A percentile compares a stretch with the other conserved stretches of the same genome.
phyloP scores from a whole-genome alignment of 179 eudicot species.

The Silene noctiflora region DNA sequence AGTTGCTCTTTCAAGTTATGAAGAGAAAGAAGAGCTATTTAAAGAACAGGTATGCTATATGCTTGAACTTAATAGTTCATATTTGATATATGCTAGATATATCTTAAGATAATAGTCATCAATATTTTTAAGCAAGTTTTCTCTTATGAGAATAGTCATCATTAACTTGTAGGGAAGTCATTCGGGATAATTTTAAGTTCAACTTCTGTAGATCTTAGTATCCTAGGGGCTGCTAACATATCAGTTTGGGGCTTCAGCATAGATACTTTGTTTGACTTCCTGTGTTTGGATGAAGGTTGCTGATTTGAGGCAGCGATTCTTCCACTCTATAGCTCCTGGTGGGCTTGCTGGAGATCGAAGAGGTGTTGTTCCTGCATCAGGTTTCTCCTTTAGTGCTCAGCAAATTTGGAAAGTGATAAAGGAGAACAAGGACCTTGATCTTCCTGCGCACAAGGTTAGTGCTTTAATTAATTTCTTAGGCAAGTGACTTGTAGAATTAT shows the following conservation, averaged over 20 bases:
- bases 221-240: conserved; percentile 29
- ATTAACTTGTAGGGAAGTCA: not conserved
- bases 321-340: conserved; percentile 95
- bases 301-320: conserved; percentile 72
- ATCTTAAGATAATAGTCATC: conserved; percentile 1
- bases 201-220: not conserved
- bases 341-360: conserved; percentile 99
- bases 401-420: conserved; percentile 92
- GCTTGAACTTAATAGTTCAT: not conserved
- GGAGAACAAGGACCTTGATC: conserved; percentile 97
- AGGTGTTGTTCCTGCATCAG: conserved; percentile 99
- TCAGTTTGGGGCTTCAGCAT: conserved; percentile 49
- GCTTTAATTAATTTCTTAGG: not conserved
- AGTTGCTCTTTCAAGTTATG: conserved; percentile 91
- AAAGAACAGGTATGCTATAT: conserved; percentile 71
- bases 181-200: not conserved
- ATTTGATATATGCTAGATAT: not conserved
- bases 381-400: conserved; percentile 87
- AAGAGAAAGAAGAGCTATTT: conserved; percentile 95
- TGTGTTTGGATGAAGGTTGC: conserved; percentile 56
- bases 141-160: not conserved
- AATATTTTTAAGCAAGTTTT: not conserved
- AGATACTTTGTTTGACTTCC: conserved; percentile 13
- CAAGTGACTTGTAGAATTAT: not conserved
- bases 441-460: conserved; percentile 94